A percentile compares a stretch with the other conserved stretches of the same genome.
Evolutionary conservation across 2,329 filamentous ascomycete species (phyloP).

Genomic region (Talaromyces sp.): DNA sequence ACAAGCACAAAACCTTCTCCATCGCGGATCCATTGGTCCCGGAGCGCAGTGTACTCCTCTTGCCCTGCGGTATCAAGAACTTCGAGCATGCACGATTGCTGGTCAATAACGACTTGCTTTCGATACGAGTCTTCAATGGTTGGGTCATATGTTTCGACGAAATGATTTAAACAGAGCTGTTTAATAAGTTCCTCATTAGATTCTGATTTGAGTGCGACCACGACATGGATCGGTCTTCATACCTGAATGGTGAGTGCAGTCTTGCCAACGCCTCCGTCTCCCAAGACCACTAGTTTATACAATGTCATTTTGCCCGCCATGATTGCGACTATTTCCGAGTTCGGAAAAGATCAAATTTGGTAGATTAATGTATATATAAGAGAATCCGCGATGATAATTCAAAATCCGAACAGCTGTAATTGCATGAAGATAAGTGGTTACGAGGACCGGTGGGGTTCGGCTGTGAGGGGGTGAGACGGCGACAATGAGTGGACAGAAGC

Average conservation of each 20-base stretch:
- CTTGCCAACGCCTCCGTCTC: slow-evolving; percentile 90
- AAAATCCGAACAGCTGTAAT: neutral
- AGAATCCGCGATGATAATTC: neutral
- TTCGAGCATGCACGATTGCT: slow-evolving; percentile 88
- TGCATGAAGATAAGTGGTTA: neutral
- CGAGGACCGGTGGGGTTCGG: slow-evolving; percentile 8
- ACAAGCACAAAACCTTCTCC: slow-evolving; percentile 96
- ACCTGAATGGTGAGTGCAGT: slow-evolving; percentile 85
- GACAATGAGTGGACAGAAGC: neutral
- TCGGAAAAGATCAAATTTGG: neutral
- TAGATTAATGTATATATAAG: neutral
- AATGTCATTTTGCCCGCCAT: slow-evolving; percentile 94
- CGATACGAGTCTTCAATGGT: slow-evolving; percentile 66
- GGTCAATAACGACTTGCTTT: slow-evolving; percentile 76
- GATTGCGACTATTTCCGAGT: slow-evolving; percentile 25
- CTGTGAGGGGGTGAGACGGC: slow-evolving; percentile 7
- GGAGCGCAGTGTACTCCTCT: slow-evolving; percentile 93
- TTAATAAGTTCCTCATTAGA: neutral
- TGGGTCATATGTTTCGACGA: slow-evolving; percentile 81
- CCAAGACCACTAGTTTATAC: slow-evolving; percentile 93
- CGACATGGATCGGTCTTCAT: slow-evolving; percentile 17
- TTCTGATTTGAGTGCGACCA: neutral
- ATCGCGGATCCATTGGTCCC: slow-evolving; percentile 97
- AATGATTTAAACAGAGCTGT: slow-evolving; percentile 92
- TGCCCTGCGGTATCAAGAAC: slow-evolving; percentile 96